Evolutionary conservation across 2,329 filamentous ascomycete species (phyloP).

Genomic region (Diplodia seriata): DNA sequence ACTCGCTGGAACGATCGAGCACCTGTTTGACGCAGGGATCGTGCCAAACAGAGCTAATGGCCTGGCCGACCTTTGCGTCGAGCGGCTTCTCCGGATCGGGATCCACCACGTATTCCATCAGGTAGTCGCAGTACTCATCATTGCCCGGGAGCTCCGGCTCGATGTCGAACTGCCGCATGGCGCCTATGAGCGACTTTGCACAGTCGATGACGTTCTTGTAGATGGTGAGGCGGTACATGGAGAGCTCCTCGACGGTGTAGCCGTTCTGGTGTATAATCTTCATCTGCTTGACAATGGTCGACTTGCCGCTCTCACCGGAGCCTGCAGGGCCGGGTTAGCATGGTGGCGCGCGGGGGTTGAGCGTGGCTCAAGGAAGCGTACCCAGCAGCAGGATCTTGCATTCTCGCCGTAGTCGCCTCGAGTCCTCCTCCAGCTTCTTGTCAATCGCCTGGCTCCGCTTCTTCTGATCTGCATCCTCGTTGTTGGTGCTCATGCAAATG

Average conservation of each 20-base stretch:
- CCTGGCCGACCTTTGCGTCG: slow-evolving; percentile 79
- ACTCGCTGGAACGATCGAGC: slow-evolving; percentile 94
- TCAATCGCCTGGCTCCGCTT: slow-evolving; percentile 97
- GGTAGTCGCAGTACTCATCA: slow-evolving; percentile 75
- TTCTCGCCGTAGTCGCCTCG: slow-evolving; percentile 88
- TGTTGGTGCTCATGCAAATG: slow-evolving; percentile 86
- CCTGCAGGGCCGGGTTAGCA: slow-evolving; percentile 62
- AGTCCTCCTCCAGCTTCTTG: slow-evolving; percentile 91
- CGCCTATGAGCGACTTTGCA: slow-evolving; percentile 88
- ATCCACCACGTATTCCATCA: slow-evolving; percentile 88
- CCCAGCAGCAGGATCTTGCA: slow-evolving; percentile 98
- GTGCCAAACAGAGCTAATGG: slow-evolving; percentile 86
- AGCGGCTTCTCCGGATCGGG: slow-evolving; percentile 87
- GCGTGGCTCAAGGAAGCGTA: slow-evolving; percentile 52
- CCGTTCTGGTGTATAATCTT: slow-evolving; percentile 99
- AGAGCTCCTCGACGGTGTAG: slow-evolving; percentile 91
- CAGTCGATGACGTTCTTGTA: slow-evolving; percentile 99
- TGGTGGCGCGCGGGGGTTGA: slow-evolving; percentile 8
- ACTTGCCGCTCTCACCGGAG: slow-evolving; percentile 98
- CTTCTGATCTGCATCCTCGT: slow-evolving; percentile 89
- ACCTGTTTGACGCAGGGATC: slow-evolving; percentile 83
- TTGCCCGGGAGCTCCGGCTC: slow-evolving; percentile 76
- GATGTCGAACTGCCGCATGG: slow-evolving; percentile 91
- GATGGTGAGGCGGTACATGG: slow-evolving; percentile 92
- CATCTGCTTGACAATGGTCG: slow-evolving; percentile 99